phyloP scores from a whole-genome alignment of 2,329 filamentous ascomycete species.

The Beauveria asiatica region DNA sequence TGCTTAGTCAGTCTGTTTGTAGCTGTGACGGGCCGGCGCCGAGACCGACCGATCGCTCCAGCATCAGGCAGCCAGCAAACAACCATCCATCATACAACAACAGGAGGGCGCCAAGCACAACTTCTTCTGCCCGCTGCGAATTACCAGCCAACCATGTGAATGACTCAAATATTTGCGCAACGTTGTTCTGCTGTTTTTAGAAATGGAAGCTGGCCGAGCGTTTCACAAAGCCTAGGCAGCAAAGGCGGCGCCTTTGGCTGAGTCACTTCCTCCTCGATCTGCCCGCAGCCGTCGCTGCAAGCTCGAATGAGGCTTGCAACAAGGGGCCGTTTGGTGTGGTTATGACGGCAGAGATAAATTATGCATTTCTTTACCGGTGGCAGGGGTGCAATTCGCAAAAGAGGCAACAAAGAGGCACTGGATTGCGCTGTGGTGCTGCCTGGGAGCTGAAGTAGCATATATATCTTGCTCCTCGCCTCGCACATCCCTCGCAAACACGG shows the following conservation, averaged over 20 bases:
- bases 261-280: not conserved
- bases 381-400: not conserved
- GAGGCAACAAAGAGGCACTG: not conserved
- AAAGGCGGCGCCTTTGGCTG: not conserved
- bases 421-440: not conserved
- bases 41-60: not conserved
- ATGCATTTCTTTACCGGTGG: not conserved
- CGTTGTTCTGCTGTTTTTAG: not conserved
- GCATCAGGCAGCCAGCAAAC: not conserved
- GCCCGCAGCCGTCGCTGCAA: not conserved
- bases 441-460: not conserved
- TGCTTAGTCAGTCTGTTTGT: not conserved
- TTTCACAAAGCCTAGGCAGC: slow-evolving; percentile 3
- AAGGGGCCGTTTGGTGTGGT: not conserved
- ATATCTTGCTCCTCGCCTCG: not conserved
- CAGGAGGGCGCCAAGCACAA: not conserved
- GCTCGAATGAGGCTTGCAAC: not conserved
- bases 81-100: not conserved
- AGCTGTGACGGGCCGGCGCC: not conserved
- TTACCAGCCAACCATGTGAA: not conserved
- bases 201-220: not conserved
- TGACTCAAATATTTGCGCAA: not conserved
- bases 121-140: not conserved
- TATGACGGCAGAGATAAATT: not conserved
- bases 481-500: not conserved